Conservation (phyloP, 768 basidiomycete species). For the Leccinum broughii region DNA sequence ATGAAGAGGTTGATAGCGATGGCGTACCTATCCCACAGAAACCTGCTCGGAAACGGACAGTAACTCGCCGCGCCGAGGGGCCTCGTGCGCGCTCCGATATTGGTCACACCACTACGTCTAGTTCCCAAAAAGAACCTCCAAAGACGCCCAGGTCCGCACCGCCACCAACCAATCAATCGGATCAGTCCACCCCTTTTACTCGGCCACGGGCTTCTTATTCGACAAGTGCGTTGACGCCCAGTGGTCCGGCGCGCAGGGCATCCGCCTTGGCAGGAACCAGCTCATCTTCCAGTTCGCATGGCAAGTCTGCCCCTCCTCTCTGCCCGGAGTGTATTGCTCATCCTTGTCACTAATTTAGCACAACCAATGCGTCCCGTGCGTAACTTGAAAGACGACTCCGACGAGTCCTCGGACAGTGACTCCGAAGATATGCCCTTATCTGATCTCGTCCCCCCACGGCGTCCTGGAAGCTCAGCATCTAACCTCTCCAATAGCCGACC, state of each 20-base stretch:
- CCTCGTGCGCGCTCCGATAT: slow-evolving; percentile 19
- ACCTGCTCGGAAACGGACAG: slow-evolving; percentile 36
- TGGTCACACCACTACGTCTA: slow-evolving; percentile 15
- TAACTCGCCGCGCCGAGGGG: slow-evolving; percentile 26
- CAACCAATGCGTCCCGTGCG: slow-evolving; percentile 2
- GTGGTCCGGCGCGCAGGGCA: slow-evolving; percentile 51
- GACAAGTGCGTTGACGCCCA: slow-evolving; percentile 56
- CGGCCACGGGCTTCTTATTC: slow-evolving; percentile 56
- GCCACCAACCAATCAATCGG: slow-evolving; percentile 30
- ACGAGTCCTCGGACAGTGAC: slow-evolving; percentile 40
- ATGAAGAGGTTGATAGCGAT: slow-evolving; percentile 39
- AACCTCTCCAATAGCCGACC: slow-evolving; percentile 26
- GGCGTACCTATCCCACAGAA: slow-evolving; percentile 35
- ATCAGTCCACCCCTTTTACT: slow-evolving; percentile 3
- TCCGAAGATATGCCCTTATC: slow-evolving; percentile 68
- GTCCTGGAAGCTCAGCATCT: slow-evolving; percentile 64
- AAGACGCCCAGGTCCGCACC: slow-evolving; percentile 20
- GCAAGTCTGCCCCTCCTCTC: slow-evolving; percentile 26
- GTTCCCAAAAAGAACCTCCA: slow-evolving; percentile 9
- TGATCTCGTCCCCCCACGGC: slow-evolving; percentile 55
- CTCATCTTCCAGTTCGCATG: slow-evolving; percentile 24
- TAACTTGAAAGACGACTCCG: slow-evolving; percentile 15
- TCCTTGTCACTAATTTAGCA: slow-evolving; percentile 3
- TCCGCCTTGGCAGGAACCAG: slow-evolving; percentile 39
- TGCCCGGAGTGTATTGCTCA: background rate